phyloP scores from a whole-genome alignment of 176 grass and related monocot genomes.

The Juncus inflexus region DNA sequence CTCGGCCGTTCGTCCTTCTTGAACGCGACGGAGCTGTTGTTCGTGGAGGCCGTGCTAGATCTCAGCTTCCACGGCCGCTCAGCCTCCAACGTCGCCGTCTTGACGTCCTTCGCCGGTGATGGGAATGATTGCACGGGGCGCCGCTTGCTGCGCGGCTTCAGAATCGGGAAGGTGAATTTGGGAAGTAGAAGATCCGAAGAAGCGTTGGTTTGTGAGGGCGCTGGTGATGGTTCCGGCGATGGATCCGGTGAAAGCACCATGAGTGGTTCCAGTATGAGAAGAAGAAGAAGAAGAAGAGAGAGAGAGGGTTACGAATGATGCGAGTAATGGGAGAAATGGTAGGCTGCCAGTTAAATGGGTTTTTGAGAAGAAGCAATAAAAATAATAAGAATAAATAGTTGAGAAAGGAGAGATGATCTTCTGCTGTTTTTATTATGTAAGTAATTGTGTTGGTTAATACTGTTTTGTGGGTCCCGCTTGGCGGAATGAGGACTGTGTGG shows the following conservation, averaged over 20 bases:
- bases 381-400: neutral
- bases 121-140: neutral
- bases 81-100: neutral
- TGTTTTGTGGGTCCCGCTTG: neutral
- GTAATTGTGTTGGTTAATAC: neutral
- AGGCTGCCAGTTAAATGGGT: neutral
- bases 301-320: neutral
- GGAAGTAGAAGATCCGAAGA: too few relatives aligned
- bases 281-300: neutral
- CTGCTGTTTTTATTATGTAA: neutral
- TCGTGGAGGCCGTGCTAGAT: neutral
- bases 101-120: neutral
- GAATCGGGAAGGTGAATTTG: too few relatives aligned
- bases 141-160: neutral
- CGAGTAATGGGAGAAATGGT: slow-evolving; percentile 9
- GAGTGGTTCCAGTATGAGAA: neutral
- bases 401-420: neutral
- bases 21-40: too few relatives aligned
- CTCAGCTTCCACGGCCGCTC: slow-evolving; percentile 51
- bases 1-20: slow-evolving; percentile 30
- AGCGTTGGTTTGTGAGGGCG: too few relatives aligned
- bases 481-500: too few relatives aligned
- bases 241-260: slow-evolving; percentile 20
- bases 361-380: neutral
- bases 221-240: too few relatives aligned